Base-by-base conservation (phyloP, 192 early-diverging fungal genomes). In the Coemansia sp. region DNA sequence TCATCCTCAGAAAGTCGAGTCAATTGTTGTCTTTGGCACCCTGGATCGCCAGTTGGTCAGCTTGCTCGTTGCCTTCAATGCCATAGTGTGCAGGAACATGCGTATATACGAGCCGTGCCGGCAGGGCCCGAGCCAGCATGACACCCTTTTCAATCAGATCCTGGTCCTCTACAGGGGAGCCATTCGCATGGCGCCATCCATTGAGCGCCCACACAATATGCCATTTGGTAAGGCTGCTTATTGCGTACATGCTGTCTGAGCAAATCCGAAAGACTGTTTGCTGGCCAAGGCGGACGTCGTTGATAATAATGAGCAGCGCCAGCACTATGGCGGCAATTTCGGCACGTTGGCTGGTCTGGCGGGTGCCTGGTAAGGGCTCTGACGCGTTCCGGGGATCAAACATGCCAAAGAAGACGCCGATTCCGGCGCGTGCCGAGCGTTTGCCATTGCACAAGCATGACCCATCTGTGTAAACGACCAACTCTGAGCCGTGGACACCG, bases 321-420 rank as follows among this genome's bases (percentile, higher is more conserved):
- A 28, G 55, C 25, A 51, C 52, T 8, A 73, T 59, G 12, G 71
- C 71, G 6, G 65, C 60, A 10, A 72, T 55, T n/a, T 76, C 66
- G 14, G 66, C 64, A 3, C 74, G 56, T n/a, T 60, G 37, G n/a
- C 60, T 60, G 18, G 42, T 63, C 42, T 71, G 69, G 12, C 28
- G 14, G 1, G 5, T 2, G 28, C 64, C 60, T 3, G n/a, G 11
- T 8, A 87, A 61, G 2, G 63, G 76, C 53, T 67, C 81, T 4
- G 64, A 68, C 51, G 77, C 67, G 61, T 85, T 86, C 7, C 79
- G 68, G 3, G 61, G 51, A 55, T 86, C 84, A n/a, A 18, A 48
- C 6, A 21, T n/a, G n/a, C 76, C 84, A 53, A 73, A 88, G 48
- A 70, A 85, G 10, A 87, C 82, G 24, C 87, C 85, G 26, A 78